Base-by-base conservation (phyloP, 495 filamentous ascomycete species). In the Aspergillus sclerotiicarbonarius region DNA sequence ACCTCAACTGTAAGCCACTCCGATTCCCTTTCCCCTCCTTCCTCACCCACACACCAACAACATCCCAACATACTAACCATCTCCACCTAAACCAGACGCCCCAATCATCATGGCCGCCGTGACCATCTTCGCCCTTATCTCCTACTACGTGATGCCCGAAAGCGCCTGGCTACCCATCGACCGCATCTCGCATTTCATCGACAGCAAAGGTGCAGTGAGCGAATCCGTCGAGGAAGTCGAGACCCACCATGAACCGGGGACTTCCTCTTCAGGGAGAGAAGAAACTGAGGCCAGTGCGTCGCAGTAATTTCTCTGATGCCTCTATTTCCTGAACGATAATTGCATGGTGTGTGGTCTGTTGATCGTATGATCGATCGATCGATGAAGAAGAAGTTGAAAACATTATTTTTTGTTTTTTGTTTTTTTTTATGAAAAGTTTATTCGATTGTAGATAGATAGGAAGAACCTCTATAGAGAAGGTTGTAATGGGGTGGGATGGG, bases 21-120 rank as follows among this genome's bases (percentile, higher is more conserved):
- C 47, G 37, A 29, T 10, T 21, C 51, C 21, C 10, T 13, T 41
- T 32, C 29, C 15, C 35, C 25, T 25, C 5, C 25, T 25, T 32
- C 9, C 20, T 32, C 44, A 30, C 29, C 16, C 18, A 20, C 16
- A 45, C 8, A 45, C 12, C 12, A 44, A 44, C 12, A 6, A n/a
- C 16, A 18, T n/a, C 4, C 6, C 39, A 44, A 7, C 15, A 18
- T 12, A 6, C n/a, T 18, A 45, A 18, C 4, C n/a, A 8, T 41
- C 41, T 16, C n/a, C 8, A 13, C 41, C 41, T 12, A 20, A 3
- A 25, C 4, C 51, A 80, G 77, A 80, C 53, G 76, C 77, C 3
- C 76, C 76, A 0, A 75, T 80, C 25, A 80, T 80, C 48, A 79
- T 80, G 76, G 74, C 62, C 41, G 71, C 60, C n/a, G 75, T 80